Evolutionary conservation across 2,329 filamentous ascomycete species (phyloP), one percentile per base, ranked within the genome.

Genomic region (Trichoderma afroharzianum): DNA sequence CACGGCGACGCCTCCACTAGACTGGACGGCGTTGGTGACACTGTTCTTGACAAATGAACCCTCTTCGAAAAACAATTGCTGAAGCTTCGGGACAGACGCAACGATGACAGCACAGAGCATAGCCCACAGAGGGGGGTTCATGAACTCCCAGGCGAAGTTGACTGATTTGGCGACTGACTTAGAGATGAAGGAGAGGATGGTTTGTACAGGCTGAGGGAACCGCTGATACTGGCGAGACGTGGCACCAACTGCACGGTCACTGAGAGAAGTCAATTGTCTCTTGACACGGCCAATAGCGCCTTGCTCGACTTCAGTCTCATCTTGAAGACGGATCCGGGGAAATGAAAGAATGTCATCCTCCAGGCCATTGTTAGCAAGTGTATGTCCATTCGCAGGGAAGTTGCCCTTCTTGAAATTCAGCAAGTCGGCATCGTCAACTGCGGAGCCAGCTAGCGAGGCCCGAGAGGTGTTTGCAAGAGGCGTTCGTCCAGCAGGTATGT

Each of bases 51-150:
- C 84, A 78, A 99, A 97, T 0, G 94, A 94, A 21, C 93, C 95
- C 47, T 94, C 90, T 67, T 91, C 87, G 82, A 98, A 99, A 84
- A 99, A 98, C 21, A 96, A 83, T 53, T 87, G 85, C 80, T 99
- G 95, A 8, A 99, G 87, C 1, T 85, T 79, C 0, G 96, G 96
- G 6, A 98, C 88, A 0, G 94, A 97, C 3, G 96, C 96, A 6
- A 99, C 93, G 64, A 97, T 83, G 59, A 98, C 91, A n/a, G 96
- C 93, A 50, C 91, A 85, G 39, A 98, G 84, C 96, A 99, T 98
- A 33, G 96, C 95, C 94, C 95, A 98, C 30, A 99, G 90, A 1
- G 96, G 96, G 55, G 96, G 95, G 82, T 98, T 98, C 95, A 99
- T 98, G 81, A 98, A 97, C 62, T 93, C 92, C 92, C 93, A 96